Evolutionary conservation across 2,329 filamentous ascomycete species (phyloP), one percentile per base, ranked within the genome.

Genomic region (Fusarium nematophilum): DNA sequence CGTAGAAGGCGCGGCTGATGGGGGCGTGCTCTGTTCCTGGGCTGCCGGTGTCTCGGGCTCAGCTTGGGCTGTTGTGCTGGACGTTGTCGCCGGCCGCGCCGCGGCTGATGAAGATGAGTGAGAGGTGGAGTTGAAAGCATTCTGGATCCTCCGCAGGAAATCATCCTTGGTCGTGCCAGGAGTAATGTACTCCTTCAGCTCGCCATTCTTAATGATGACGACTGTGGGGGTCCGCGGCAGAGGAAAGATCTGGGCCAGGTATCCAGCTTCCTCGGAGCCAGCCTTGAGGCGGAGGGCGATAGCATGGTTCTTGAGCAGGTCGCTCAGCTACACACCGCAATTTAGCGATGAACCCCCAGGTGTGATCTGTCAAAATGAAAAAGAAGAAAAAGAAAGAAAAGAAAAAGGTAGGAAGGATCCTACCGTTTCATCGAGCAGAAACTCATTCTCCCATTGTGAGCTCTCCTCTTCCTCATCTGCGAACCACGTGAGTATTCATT

Each of bases 221-320:
- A 97, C 76, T 2, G 90, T 90, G 0, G 94, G 93, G n/a, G 87
- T 86, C 64, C 86, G 86, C 1, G 86, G 84, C n/a, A 97, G 79
- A 0, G 92, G 91, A 68, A 92, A 96, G 68, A 97, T 91, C 38
- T 91, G 91, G 9, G 88, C 85, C 11, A 98, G 81, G 69, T 92
- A 96, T 6, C 85, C 87, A 9, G 92, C 92, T 78, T 97, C 93
- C 63, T 90, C 85, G 2, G 90, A 93, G 17, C 89, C 91, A 14
- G 88, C 86, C 27, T 82, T 76, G 17, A 97, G 80, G 44, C 89
- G 86, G 17, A 97, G 80, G 7, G 89, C 77, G 15, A 97, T 81
- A 3, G 91, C 85, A 68, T 88, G 85, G 29, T 82, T 78, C 21
- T 79, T 76, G 53, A 95, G 79, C 23, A 86, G 70, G 46, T 77